Base-by-base conservation (phyloP, 805 yeast species). In the Barnettozyma sp. region DNA sequence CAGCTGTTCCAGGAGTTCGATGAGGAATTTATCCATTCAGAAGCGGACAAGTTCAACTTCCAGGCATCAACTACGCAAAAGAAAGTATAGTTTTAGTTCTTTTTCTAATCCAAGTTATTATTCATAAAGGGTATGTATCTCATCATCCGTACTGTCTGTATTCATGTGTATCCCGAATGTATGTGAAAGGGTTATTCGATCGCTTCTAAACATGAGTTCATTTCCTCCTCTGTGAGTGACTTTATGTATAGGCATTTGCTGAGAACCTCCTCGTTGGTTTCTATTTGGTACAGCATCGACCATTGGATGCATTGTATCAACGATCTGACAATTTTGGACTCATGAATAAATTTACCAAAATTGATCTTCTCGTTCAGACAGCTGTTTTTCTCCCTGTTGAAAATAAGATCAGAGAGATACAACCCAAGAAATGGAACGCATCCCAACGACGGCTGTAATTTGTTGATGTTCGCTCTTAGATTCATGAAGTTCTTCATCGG, bases 401-500 rank as follows among this genome's bases (percentile, higher is more conserved):
- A 74, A 1, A 84, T 75, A 48, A 90, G 65, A 55, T 90, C 97
- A 4, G 88, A 78, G 30, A 90, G 57, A 49, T 85, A 87, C 21
- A 90, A 65, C 1, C 94, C 96, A 35, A 88, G 73, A 55, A 88
- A 90, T 16, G 98, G 97, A 34, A 90, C 76, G 47, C 94, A 78
- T 3, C 97, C 97, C 39, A 65, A 65, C 5, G 79, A 65, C 16
- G 80, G 76, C 38, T 69, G 70, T 33, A 82, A 63, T 26, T 70
- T 74, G 39, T 72, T 71, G 41, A 85, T 66, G 40, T 76, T 77
- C 26, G 68, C 55, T 44, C 97, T 68, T 41, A 90, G 68, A 35
- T 71, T 71, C 34, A 69, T 57, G 55, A 84, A 90, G 59, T 88
- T 85, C 48, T 71, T 71, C 42, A 77, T 62, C 8, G 96, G 87